phyloP scores from a whole-genome alignment of 495 filamentous ascomycete genomes.

The Hypoxylon lenormandii region DNA sequence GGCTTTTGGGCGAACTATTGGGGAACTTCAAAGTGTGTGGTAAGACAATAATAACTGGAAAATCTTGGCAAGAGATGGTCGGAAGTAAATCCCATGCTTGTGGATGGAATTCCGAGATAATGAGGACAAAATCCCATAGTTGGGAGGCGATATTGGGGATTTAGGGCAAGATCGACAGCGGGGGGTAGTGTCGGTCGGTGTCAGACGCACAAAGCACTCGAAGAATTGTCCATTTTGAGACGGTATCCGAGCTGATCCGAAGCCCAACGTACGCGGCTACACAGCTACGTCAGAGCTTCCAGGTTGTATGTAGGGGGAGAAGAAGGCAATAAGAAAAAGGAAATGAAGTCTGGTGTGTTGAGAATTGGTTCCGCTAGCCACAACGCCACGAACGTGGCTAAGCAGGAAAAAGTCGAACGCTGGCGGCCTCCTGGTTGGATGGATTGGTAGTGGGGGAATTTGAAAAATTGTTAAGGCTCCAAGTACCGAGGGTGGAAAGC shows the following conservation, averaged over 20 bases:
- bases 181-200: conserved; percentile 3
- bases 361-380: not conserved
- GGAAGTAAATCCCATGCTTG: conserved; percentile 39
- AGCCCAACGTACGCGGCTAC: no score
- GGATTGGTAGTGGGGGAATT: conserved; percentile 2
- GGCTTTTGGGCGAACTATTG: not conserved
- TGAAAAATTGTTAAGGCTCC: conserved; percentile 43
- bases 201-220: no score
- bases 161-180: conserved; percentile 34
- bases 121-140: conserved; percentile 34
- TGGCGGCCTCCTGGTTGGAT: not conserved
- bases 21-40: not conserved
- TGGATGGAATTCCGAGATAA: conserved; percentile 33
- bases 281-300: no score
- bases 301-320: no score
- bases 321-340: no score
- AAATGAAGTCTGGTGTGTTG: no score
- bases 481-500: conserved; percentile 22
- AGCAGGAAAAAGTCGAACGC: not conserved
- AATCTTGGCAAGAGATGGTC: conserved; percentile 35
- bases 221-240: no score
- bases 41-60: conserved; percentile 35
- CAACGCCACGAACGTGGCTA: conserved; percentile 4
- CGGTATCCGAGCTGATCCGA: no score
- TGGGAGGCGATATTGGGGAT: not conserved